phyloP scores from a whole-genome alignment of 1,284 basidiomycete species.

The Agaricales sp. region DNA sequence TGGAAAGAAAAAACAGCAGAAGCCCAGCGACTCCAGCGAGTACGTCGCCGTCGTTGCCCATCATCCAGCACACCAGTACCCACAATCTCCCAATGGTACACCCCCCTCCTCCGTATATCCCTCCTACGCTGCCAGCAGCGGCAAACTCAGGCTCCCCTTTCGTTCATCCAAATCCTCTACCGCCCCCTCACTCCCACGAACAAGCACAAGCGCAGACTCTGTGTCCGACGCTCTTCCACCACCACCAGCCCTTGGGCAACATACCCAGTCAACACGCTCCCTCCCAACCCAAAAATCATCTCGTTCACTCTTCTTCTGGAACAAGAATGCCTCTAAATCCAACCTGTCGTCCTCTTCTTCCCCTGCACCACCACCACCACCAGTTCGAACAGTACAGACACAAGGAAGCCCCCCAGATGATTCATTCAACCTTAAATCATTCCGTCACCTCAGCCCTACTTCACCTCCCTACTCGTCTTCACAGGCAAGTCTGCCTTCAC shows the following conservation, averaged over 20 bases:
- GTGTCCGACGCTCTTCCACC: constrained; percentile 22
- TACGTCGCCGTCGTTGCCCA: not conserved
- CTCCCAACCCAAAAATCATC: constrained; percentile 31
- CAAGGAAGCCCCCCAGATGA: no score
- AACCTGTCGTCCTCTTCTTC: constrained; percentile 12
- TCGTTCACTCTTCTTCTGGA: constrained; percentile 21
- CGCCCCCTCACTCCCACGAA: not conserved
- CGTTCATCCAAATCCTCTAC: not conserved
- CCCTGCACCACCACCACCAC: constrained; percentile 17
- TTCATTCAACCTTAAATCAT: constrained; percentile 56
- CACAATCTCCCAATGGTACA: not conserved
- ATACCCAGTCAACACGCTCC: constrained; percentile 47
- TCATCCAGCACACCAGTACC: not conserved
- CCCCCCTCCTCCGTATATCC: not conserved
- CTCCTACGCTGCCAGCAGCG: not conserved
- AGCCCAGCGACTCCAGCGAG: not conserved
- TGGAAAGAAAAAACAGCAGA: not conserved
- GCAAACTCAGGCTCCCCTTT: not conserved
- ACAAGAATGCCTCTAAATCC: constrained; percentile 23
- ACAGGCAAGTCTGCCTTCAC: constrained; percentile 13
- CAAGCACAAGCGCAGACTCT: constrained; percentile 1
- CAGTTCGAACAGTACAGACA: constrained; percentile 24
- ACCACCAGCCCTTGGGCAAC: constrained; percentile 41
- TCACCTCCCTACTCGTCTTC: constrained; percentile 17
- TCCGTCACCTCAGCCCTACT: constrained; percentile 47